Evolutionary conservation across 2,329 filamentous ascomycete genomes (phyloP).

Genomic region (Phoma sp.): DNA sequence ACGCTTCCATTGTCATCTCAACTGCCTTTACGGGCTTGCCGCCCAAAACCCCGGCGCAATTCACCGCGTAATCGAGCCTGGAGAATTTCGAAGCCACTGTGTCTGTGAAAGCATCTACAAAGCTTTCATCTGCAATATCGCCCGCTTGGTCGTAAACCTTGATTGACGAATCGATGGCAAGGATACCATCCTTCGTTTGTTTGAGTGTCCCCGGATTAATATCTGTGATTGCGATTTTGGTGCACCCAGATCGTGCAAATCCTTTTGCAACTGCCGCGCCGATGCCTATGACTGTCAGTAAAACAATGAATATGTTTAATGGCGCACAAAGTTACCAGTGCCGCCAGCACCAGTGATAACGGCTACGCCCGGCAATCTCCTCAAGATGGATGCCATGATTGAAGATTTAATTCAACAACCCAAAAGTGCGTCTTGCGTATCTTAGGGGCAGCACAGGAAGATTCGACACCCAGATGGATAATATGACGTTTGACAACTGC

Average conservation of each 20-base stretch:
- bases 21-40: constrained; percentile 49
- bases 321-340: constrained; percentile 29
- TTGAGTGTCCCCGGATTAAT: constrained; percentile 52
- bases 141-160: constrained; percentile 51
- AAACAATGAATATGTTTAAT: neutral
- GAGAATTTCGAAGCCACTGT: constrained; percentile 46
- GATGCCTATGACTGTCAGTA: constrained; percentile 53
- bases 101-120: constrained; percentile 51
- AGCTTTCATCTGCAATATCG: constrained; percentile 57
- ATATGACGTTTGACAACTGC: constrained; percentile 3
- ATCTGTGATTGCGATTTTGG: constrained; percentile 61
- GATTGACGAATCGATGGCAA: constrained; percentile 27
- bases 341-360: constrained; percentile 45
- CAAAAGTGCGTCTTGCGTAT: neutral
- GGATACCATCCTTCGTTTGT: constrained; percentile 33
- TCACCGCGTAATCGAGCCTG: constrained; percentile 62
- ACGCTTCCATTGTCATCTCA: constrained; percentile 56
- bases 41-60: constrained; percentile 61
- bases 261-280: constrained; percentile 59
- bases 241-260: constrained; percentile 59
- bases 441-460: neutral
- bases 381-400: constrained; percentile 10
- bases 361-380: constrained; percentile 37
- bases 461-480: neutral
- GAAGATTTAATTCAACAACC: neutral